These are phyloP conservation scores for Porcisia hertigi DNA, from an alignment of 208 protist genomes.

Conservation along the genomic window DNA sequence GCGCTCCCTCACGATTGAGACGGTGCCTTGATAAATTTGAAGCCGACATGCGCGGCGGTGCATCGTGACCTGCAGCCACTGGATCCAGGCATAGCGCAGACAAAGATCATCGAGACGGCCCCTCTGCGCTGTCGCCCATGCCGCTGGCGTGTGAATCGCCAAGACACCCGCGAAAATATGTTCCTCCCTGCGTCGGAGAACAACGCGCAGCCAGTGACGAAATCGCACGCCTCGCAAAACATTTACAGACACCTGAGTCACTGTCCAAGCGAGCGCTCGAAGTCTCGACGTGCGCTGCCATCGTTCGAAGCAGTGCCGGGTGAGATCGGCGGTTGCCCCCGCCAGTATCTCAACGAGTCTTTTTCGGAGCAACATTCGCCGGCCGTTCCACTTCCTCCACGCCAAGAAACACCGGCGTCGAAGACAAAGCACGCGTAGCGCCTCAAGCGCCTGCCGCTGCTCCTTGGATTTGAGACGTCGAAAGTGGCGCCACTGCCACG, in stretches of 20 bases:
- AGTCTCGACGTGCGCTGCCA: slow-evolving; percentile 8
- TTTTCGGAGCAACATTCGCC: not conserved
- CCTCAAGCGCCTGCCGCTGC: not conserved
- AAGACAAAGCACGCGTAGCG: slow-evolving; percentile 3
- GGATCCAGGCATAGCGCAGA: slow-evolving; percentile 23
- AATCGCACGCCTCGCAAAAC: not conserved
- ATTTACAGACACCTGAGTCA: not conserved
- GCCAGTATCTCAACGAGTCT: not conserved
- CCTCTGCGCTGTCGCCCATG: slow-evolving; percentile 5
- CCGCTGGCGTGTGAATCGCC: not conserved
- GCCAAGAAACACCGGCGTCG: not conserved
- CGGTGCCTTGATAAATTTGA: slow-evolving; percentile 2
- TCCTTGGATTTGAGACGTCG: not conserved
- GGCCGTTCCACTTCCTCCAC: slow-evolving; percentile 10
- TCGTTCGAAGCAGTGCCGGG: not conserved
- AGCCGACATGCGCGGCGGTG: slow-evolving; percentile 22
- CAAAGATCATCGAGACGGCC: slow-evolving; percentile 5
- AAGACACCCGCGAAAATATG: not conserved
- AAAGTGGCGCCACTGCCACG: slow-evolving; percentile 59
- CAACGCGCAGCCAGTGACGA: not conserved
- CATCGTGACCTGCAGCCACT: slow-evolving; percentile 34
- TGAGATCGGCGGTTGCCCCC: not conserved
- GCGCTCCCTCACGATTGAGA: not conserved
- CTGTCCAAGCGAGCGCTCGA: not conserved
- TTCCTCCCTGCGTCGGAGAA: not conserved